Evolutionary conservation across 192 early-diverging fungal species (phyloP).

Genomic region (Lobosporangium transversale): DNA sequence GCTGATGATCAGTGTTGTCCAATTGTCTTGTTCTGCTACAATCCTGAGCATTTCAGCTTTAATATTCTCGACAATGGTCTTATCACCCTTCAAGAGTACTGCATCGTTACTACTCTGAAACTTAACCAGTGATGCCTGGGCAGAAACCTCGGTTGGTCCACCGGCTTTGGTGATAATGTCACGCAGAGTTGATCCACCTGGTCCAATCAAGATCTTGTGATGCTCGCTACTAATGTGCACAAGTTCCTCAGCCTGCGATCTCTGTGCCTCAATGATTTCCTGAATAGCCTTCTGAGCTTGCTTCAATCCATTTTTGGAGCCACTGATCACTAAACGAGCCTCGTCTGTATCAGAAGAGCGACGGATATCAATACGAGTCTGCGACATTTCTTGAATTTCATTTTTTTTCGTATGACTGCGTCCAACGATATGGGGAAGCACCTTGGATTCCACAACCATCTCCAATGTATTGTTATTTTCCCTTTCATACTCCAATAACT

Average conservation of each 20-base stretch:
- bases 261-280: constrained; percentile 68
- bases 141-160: constrained; percentile 62
- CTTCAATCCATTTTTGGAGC: constrained; percentile 65
- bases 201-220: constrained; percentile 76
- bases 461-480: constrained; percentile 74
- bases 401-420: constrained; percentile 73
- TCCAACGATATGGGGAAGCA: constrained; percentile 84
- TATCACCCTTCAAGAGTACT: constrained; percentile 70
- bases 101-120: constrained; percentile 72
- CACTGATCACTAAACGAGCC: constrained; percentile 60
- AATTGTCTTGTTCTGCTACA: constrained; percentile 67
- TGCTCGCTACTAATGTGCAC: constrained; percentile 62
- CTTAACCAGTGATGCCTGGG: constrained; percentile 64
- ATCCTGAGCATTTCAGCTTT: constrained; percentile 54
- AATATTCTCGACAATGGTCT: constrained; percentile 64
- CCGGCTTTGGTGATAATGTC: constrained; percentile 69
- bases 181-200: constrained; percentile 69
- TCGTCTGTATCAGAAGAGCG: constrained; percentile 52
- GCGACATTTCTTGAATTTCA: constrained; percentile 77
- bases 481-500: constrained; percentile 84
- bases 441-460: constrained; percentile 71
- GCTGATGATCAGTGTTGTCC: constrained; percentile 61
- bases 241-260: constrained; percentile 61
- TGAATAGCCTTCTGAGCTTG: constrained; percentile 67
- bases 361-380: constrained; percentile 81